Evolutionary conservation across 2,329 filamentous ascomycete genomes (phyloP), one percentile per base, ranked within the genome.

Genomic region (Seiridium unicorne): DNA sequence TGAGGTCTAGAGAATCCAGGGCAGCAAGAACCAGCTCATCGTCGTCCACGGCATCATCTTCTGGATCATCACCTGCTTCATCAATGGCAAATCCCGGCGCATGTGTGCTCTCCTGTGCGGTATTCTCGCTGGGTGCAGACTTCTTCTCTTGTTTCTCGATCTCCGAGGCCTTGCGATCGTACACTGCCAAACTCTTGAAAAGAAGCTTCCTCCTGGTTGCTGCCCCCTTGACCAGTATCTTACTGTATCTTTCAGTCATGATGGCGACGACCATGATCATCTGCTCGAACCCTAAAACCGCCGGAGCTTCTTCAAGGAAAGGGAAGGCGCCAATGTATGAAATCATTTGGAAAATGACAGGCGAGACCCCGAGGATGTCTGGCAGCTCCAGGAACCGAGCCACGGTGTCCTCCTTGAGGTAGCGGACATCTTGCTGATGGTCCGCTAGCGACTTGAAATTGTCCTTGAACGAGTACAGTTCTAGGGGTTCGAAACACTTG

Each of bases 321-420:
- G 90, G 90, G 61, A 93, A 92, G 1, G 89, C 87, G 38, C 87
- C 90, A 1, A 92, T 78, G 65, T 88, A 90, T 4, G 87, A 88
- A 2, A 88, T 72, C 81, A 91, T 89, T 67, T 90, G 88, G 68
- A 90, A 92, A 51, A 92, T 69, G 48, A 92, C 82, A 2, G 88
- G 82, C 3, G 88, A 89, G 6, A 84, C 88, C 55, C 81, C 83
- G 34, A 92, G 76, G 34, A 88, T 81, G 69, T 92, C 89, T 3
- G 90, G 90, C 26, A 93, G 81, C 73, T 90, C 88, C 49, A 93
- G 83, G 71, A 90, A 92, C 40, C 88, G 84, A 61, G 86, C 84
- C 64, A 92, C 76, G 9, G 89, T 91, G 56, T 89, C 84, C 69
- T 89, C 88, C 68, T 86, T 90, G 64, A 91, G 82, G 70, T 91